Evolutionary conservation across 345 rosid species (phyloP).

Genomic region (Hypericum perforatum): DNA sequence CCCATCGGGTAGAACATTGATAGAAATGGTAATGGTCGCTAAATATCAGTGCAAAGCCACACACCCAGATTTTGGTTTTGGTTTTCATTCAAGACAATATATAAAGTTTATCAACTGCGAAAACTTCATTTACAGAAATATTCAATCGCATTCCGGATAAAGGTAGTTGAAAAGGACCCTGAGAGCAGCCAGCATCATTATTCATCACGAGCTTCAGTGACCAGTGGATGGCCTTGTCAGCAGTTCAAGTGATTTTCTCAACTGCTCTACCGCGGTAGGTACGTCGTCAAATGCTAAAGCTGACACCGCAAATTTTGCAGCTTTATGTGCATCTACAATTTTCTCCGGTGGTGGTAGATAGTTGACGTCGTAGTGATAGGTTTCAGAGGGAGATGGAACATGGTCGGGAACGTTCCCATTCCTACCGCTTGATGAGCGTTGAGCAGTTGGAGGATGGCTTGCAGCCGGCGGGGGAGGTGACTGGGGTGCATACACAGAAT

Average conservation of each 20-base stretch:
- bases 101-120: neutral
- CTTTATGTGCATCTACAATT: slow-evolving; percentile 87
- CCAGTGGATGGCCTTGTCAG: slow-evolving; percentile 59
- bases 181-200: too few species aligned
- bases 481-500: slow-evolving; percentile 42
- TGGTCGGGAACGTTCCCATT: slow-evolving; percentile 38
- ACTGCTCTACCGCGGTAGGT: slow-evolving; percentile 68
- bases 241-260: slow-evolving; percentile 80
- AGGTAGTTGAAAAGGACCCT: too few species aligned
- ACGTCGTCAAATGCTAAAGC: slow-evolving; percentile 95
- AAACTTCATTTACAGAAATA: too few species aligned
- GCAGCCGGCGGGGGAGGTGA: slow-evolving; percentile 41
- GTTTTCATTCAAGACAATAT: slow-evolving; percentile 9
- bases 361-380: slow-evolving; percentile 62
- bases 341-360: slow-evolving; percentile 82
- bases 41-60: too few species aligned
- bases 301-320: slow-evolving; percentile 96
- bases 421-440: slow-evolving; percentile 39
- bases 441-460: slow-evolving; percentile 42
- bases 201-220: slow-evolving; percentile 15
- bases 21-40: too few species aligned
- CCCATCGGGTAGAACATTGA: too few species aligned
- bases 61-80: too few species aligned
- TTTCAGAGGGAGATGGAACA: slow-evolving; percentile 28
- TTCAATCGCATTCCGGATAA: too few species aligned